Percentiles rank a stretch among this genome's conserved stretches.
Conservation (phyloP, 2,329 filamentous ascomycete genomes). For the Aspergillus candidus region DNA sequence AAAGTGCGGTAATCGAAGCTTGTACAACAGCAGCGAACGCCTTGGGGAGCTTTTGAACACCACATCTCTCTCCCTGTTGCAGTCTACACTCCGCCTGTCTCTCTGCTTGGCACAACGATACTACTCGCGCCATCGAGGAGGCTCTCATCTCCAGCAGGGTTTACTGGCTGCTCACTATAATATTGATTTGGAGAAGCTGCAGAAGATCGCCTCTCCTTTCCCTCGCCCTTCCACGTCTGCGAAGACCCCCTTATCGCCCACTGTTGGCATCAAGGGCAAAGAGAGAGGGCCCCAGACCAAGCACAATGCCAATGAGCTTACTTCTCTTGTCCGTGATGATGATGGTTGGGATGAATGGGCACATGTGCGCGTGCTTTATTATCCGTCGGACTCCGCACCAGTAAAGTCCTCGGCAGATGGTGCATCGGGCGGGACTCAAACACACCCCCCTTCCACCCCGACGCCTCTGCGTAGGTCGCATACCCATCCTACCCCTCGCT, state of each 20-base stretch:
- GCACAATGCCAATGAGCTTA: slow-evolving; percentile 77
- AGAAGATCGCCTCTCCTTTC: slow-evolving; percentile 77
- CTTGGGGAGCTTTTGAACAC: slow-evolving; percentile 85
- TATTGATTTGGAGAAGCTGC: slow-evolving; percentile 68
- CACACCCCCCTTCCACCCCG: slow-evolving; percentile 60
- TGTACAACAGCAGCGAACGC: slow-evolving; percentile 89
- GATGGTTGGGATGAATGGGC: slow-evolving; percentile 69
- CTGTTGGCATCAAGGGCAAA: slow-evolving; percentile 63
- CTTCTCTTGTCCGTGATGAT: slow-evolving; percentile 60
- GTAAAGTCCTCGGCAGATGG: slow-evolving; percentile 28
- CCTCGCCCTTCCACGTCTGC: slow-evolving; percentile 58
- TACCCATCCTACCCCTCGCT: slow-evolving; percentile 52
- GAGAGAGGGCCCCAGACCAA: slow-evolving; percentile 55
- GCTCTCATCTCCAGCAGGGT: slow-evolving; percentile 62
- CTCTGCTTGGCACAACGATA: slow-evolving; percentile 88
- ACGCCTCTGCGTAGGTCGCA: slow-evolving; percentile 67
- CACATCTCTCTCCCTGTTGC: slow-evolving; percentile 71
- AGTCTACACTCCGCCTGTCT: slow-evolving; percentile 70
- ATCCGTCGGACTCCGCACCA: slow-evolving; percentile 43
- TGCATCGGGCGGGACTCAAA: slow-evolving; percentile 23
- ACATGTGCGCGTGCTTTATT: slow-evolving; percentile 74
- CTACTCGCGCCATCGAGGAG: slow-evolving; percentile 74
- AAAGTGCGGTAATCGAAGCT: slow-evolving; percentile 92
- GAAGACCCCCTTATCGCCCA: slow-evolving; percentile 46
- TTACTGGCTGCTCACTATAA: slow-evolving; percentile 78